Percentiles rank a stretch among this genome's conserved stretches.
Conservation (phyloP, 805 yeast genomes). For the Metschnikowia lachancei region DNA sequence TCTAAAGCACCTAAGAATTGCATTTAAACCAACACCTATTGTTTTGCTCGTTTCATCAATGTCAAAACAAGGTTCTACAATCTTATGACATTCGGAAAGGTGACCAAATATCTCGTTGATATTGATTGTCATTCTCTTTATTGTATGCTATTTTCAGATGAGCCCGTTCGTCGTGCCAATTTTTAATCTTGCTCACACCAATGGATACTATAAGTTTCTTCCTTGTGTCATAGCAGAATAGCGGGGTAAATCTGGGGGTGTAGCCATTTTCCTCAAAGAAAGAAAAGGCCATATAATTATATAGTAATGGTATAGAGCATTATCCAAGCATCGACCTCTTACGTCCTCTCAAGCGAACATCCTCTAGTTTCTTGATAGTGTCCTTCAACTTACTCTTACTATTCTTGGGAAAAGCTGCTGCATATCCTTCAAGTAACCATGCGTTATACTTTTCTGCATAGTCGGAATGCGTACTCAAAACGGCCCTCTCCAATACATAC, state of each 20-base stretch:
- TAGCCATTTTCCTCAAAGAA: not conserved
- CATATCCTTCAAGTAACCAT: constrained; percentile 75
- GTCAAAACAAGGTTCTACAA: too few relatives aligned
- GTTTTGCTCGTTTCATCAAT: too few relatives aligned
- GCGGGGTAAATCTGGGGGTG: not conserved
- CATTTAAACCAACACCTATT: too few relatives aligned
- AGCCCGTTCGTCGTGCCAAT: too few relatives aligned
- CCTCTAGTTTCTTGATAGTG: constrained; percentile 64
- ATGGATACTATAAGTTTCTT: too few relatives aligned
- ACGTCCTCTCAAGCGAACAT: constrained; percentile 87
- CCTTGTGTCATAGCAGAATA: not conserved
- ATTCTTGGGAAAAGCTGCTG: constrained; percentile 24
- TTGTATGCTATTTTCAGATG: too few relatives aligned
- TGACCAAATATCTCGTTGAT: too few relatives aligned
- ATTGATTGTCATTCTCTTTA: too few relatives aligned
- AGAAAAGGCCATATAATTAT: not conserved
- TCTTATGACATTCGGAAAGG: too few relatives aligned
- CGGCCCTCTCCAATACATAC: constrained; percentile 90
- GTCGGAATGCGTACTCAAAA: constrained; percentile 84
- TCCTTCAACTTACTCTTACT: constrained; percentile 48
- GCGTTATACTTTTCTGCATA: constrained; percentile 59
- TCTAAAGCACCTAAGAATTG: too few relatives aligned
- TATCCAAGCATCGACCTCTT: constrained; percentile 91
- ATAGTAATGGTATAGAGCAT: not conserved
- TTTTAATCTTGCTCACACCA: too few relatives aligned